Conservation (phyloP, 2,329 filamentous ascomycete genomes). For the Neonectria faginata region DNA sequence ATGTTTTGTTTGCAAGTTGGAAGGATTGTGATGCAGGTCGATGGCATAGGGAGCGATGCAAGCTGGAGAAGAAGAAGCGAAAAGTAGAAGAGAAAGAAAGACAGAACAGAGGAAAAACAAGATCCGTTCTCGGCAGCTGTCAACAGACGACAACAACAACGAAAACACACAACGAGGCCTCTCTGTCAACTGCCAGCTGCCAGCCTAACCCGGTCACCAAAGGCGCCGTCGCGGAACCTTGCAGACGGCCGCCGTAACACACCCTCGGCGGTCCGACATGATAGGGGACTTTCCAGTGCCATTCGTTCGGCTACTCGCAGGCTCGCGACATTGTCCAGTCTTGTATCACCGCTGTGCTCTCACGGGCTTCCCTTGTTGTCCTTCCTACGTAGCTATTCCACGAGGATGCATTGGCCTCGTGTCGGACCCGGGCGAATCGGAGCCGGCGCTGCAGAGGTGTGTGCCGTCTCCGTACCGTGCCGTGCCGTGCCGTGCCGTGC, state of each 20-base stretch:
- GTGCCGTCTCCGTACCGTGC: constrained; percentile 2
- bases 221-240: background rate
- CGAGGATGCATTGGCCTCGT: constrained; percentile 5
- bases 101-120: background rate
- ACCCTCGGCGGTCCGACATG: constrained; percentile 4
- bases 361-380: background rate
- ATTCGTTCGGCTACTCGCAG: constrained; percentile 26
- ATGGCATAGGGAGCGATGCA: background rate
- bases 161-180: background rate
- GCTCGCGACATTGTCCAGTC: constrained; percentile 14
- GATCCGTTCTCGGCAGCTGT: background rate
- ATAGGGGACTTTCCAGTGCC: background rate
- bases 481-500: constrained; percentile 4
- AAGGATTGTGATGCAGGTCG: background rate
- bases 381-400: background rate
- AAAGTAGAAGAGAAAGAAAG: background rate
- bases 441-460: background rate
- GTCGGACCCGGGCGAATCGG: constrained; percentile 19
- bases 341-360: constrained; percentile 10
- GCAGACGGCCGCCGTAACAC: constrained; percentile 2
- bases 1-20: background rate
- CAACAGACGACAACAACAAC: background rate
- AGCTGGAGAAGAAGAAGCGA: background rate
- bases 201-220: background rate
- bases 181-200: background rate